phyloP scores from a whole-genome alignment of 805 yeast species.

The Candida ipomoeae region DNA sequence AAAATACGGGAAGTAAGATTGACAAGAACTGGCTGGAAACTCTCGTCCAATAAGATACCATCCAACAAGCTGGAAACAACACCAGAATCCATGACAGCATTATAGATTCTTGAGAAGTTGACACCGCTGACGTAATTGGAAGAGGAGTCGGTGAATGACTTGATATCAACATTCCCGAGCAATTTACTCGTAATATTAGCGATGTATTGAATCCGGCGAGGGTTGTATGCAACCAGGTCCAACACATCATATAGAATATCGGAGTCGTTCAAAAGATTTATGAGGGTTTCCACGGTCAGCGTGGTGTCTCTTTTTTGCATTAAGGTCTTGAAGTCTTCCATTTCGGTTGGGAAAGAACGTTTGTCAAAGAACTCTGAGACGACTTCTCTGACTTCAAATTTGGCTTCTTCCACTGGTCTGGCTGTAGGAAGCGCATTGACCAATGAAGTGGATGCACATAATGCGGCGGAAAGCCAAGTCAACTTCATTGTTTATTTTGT shows the following conservation, averaged over 20 bases:
- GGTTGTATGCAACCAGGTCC: conserved; percentile 32
- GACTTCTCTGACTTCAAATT: conserved; percentile 5
- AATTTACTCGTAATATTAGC: conserved; percentile 30
- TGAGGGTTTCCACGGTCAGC: conserved; percentile 20
- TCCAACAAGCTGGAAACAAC: conserved; percentile 31
- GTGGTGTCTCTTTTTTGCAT: conserved; percentile 19
- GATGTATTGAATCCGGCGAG: conserved; percentile 23
- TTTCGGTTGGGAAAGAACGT: conserved; percentile 6
- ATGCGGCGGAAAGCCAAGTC: conserved; percentile 7
- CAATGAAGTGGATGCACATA: conserved; percentile 9
- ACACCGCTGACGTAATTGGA: conserved; percentile 8
- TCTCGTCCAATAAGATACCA: conserved; percentile 34
- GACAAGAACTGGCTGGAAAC: conserved; percentile 30
- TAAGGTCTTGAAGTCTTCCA: conserved; percentile 13
- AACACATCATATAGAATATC: conserved; percentile 33
- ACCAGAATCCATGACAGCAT: conserved; percentile 30
- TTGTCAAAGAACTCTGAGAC: conserved; percentile 8
- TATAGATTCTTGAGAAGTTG: conserved; percentile 20
- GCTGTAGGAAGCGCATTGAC: conserved; percentile 21
- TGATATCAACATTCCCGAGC: conserved; percentile 14
- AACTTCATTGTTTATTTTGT: conserved; percentile 12
- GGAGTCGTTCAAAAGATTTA: conserved; percentile 27
- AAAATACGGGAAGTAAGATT: conserved; percentile 29
- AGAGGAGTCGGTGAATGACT: conserved; percentile 8
- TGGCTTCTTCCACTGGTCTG: conserved; percentile 18